Base-by-base conservation (phyloP, 805 yeast genomes). In the Cephaloascus fragrans region DNA sequence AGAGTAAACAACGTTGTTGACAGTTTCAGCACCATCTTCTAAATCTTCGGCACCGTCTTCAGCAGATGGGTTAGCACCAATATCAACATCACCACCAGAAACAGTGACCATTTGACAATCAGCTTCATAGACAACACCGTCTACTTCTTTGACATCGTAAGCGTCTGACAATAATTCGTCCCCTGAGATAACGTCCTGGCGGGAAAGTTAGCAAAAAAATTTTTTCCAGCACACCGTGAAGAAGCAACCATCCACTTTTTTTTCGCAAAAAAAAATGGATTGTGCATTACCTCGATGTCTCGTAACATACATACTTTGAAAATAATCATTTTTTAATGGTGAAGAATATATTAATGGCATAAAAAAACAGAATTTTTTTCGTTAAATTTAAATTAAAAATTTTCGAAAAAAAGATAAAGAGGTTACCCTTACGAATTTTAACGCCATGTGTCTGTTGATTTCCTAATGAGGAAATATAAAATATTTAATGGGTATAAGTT, bases 31-130 rank as follows among this genome's bases (percentile, higher is more conserved):
- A 69, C 82, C 86, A 39, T 84, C 95, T 57, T 87, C 97, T 39
- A 78, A 63, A 42, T 69, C 89, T 29, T 83, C 96, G 34, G 67
- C 88, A 64, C 72, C 97, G 53, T 74, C 97, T 73, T 93, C 98
- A 53, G 97, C 97, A 58, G 96, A 87, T 62, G 98, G 97, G 83
- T 93, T 93, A 60, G 96, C 98, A 73, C 98, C 98, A 67, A 93
- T 93, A 69, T 93, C 97, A 56, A 93, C 80, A 62, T 93, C 93
- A 59, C 79, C 97, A 62, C 87, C 84, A 66, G 77, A 80, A 58
- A 93, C 87, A 57, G 73, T 81, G 67, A 93, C 78, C 93, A 88
- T 80, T 58, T 77, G 72, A 73, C 97, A 88, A 81, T 93, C 86
- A 52, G 95, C 97, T 77, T 93, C 98, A 77, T 75, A 86, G 65